Evolutionary conservation across 352 stramenopile genomes (phyloP), one percentile per base, ranked within the genome.

Genomic region (Globisporangium uncinulatum): DNA sequence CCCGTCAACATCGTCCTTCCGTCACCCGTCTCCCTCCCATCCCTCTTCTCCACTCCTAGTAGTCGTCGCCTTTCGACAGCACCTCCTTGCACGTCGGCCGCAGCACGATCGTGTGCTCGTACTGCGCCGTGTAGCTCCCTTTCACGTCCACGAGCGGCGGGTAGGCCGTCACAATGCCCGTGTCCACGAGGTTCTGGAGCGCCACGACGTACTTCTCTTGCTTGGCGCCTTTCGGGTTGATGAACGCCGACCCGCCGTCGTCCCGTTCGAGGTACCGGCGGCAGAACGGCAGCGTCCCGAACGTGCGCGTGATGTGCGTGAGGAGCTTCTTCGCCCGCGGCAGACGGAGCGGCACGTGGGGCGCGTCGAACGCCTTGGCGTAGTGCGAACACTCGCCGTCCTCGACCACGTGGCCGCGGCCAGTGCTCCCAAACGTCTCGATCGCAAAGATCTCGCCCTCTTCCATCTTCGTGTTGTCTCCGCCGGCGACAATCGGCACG

Each of bases 101-200:
- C 51, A 98, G 73, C 24, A 98, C 82, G 52, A 99, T 76, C 7
- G 95, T 99, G 76, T 99, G 96, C 69, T 99, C 96, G 73, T 98
- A 99, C 75, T 99, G 96, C 15, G 96, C 94, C 17, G 96, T 96
- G 74, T 98, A 99, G 56, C 76, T 95, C 7, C 95, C 95, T 69
- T 86, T 85, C 54, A 81, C 75, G 71, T 99, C 96, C 61, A 82
- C 92, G 0, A 99, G 79, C n/a, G 95, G 96, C 19, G 95, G 95
- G 69, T 98, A 98, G 8, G 62, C 65, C 66, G 53, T 75, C 42
- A 99, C 79, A 54, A 99, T 87, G 39, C 95, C 94, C 54, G 88
- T 88, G 70, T 98, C 93, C 24, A 53, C 97, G 15, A 98, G 73
- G 67, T 97, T 96, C 65, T 97, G 96, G 47, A 98, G 71, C 34